phyloP scores from a whole-genome alignment of 129 eudicot species.

The Helianthus tuberosus region DNA sequence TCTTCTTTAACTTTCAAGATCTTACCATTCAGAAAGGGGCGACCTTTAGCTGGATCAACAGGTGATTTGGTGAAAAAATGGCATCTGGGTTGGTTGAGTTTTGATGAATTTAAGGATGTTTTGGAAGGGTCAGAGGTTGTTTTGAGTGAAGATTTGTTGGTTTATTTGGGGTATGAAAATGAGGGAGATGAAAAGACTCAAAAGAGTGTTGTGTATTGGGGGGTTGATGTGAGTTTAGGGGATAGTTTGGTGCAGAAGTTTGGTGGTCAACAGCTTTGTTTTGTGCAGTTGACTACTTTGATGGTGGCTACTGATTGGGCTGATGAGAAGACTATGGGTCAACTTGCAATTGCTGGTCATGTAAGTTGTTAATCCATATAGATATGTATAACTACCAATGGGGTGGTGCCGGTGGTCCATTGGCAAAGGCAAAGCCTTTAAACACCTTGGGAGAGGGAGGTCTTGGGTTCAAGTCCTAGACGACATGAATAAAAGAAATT shows the following conservation, averaged over 20 bases:
- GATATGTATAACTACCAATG: too few relatives aligned
- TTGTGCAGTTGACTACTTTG: slow-evolving; percentile 83
- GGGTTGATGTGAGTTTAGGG: slow-evolving; percentile 64
- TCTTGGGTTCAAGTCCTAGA: too few relatives aligned
- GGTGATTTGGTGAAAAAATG: slow-evolving; percentile 48
- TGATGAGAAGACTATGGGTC: slow-evolving; percentile 63
- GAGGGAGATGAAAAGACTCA: slow-evolving; percentile 41
- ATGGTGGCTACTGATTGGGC: slow-evolving; percentile 97
- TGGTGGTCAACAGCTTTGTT: slow-evolving; percentile 50
- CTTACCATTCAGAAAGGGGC: slow-evolving; percentile 71
- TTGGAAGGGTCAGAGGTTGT: slow-evolving; percentile 55
- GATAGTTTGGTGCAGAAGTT: slow-evolving; percentile 53
- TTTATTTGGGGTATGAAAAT: slow-evolving; percentile 60
- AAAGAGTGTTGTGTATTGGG: slow-evolving; percentile 70
- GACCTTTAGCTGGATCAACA: slow-evolving; percentile 55
- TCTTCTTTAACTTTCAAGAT: slow-evolving; percentile 56
- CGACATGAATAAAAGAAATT: too few relatives aligned
- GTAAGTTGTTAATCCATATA: slow-evolving; percentile 37
- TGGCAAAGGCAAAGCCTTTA: too few relatives aligned
- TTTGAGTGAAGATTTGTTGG: slow-evolving; percentile 62
- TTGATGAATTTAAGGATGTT: slow-evolving; percentile 45
- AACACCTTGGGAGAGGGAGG: too few relatives aligned
- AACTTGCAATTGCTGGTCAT: slow-evolving; percentile 88
- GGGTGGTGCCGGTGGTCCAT: too few relatives aligned
- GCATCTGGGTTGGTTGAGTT: slow-evolving; percentile 85